phyloP scores from a whole-genome alignment of 2,329 filamentous ascomycete species.

The Neofusicoccum kwambonambiense region DNA sequence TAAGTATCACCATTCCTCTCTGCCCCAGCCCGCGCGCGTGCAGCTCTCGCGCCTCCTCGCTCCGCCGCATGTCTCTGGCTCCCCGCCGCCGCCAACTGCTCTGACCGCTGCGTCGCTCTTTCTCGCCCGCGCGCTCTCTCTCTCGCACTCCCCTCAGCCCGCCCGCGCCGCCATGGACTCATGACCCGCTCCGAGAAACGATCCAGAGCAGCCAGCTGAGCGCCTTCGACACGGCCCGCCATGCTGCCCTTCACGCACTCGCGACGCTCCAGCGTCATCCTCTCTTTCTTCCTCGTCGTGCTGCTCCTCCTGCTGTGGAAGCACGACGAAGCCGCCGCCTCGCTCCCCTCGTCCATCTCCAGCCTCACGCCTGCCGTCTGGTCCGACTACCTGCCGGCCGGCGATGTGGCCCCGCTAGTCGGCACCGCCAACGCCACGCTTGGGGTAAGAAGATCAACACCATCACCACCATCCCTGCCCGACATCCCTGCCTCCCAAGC shows the following conservation, averaged over 20 bases:
- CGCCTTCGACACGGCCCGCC: not conserved
- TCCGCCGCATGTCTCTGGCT: not conserved
- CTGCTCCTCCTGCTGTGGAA: constrained; percentile 9
- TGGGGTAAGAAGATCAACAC: constrained; percentile 6
- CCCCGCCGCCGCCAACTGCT: not conserved
- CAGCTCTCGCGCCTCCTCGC: not conserved
- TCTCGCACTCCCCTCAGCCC: not conserved
- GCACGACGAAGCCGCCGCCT: not conserved
- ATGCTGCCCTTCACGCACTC: constrained; percentile 16
- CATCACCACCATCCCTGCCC: not conserved
- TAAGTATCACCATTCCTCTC: not conserved
- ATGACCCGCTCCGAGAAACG: not conserved
- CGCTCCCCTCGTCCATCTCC: not conserved
- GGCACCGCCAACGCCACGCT: constrained; percentile 19
- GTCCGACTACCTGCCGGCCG: not conserved
- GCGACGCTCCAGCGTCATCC: constrained; percentile 13
- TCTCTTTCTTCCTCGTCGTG: constrained; percentile 10
- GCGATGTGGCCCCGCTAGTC: not conserved
- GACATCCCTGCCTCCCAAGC: not conserved
- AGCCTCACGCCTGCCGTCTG: not conserved
- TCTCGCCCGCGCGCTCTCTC: not conserved
- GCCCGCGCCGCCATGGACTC: constrained; percentile 3
- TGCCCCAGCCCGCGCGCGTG: not conserved
- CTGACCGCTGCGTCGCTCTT: constrained; percentile 1
- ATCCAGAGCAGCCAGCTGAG: no score